phyloP scores from a whole-genome alignment of 176 grass and related monocot species.

The maize (Zea mays) region Zm-B73-REFERENCE-NAM-5.0 NC_050105.1:142503501-142504000 shows the following conservation, averaged over 20 bases:
- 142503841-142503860: not conserved
- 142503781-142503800: not conserved
- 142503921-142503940: not conserved
- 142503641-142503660: not conserved
- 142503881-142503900: not conserved
- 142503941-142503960: not conserved
- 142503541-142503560: slow-evolving; percentile 61
- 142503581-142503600: slow-evolving; percentile 59
- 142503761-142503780: not conserved
- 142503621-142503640: not conserved
- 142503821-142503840: not conserved
- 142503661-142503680: not conserved
- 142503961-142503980: not conserved
- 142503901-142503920: not conserved
- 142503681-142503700: not conserved
- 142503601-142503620: slow-evolving; percentile 75
- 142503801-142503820: not conserved
- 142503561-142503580: slow-evolving; percentile 59
- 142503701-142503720: slow-evolving; percentile 5
- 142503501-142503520: slow-evolving; percentile 33
- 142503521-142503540: slow-evolving; percentile 61
- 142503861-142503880: not conserved
- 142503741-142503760: not conserved
- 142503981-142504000: not conserved
- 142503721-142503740: not conserved